Conservation (phyloP, 495 filamentous ascomycete genomes). For the Cairneyella variabilis region DNA sequence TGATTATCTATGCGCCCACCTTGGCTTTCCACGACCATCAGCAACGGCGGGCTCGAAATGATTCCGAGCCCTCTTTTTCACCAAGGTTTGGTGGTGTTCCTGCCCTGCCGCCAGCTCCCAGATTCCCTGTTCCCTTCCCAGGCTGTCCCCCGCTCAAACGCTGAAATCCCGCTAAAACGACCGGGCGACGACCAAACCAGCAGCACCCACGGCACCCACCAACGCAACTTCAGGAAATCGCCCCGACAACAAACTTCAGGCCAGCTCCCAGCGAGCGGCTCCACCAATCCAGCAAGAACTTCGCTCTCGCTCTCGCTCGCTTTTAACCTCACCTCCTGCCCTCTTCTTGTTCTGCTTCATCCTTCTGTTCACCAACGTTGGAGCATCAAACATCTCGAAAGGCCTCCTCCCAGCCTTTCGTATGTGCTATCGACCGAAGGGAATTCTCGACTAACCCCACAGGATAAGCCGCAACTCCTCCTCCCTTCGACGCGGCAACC, state of each 20-base stretch:
- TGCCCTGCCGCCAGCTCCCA: not conserved
- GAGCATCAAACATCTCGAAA: constrained; percentile 15
- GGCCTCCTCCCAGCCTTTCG: constrained; percentile 22
- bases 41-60: not conserved
- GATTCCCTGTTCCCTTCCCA: too few relatives aligned
- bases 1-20: not conserved
- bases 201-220: not conserved
- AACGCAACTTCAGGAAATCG: constrained; percentile 9
- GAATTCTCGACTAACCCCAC: constrained; percentile 7
- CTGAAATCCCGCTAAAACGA: not conserved
- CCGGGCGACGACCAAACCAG: not conserved
- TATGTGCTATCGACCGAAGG: constrained; percentile 10
- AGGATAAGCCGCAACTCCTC: constrained; percentile 1
- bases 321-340: constrained; percentile 12
- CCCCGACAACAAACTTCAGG: constrained; percentile 14
- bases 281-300: too few relatives aligned
- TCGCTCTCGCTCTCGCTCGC: too few relatives aligned
- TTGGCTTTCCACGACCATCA: not conserved
- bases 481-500: not conserved
- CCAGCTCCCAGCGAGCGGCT: not conserved
- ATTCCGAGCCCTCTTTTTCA: not conserved
- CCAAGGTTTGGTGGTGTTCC: not conserved
- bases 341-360: constrained; percentile 3
- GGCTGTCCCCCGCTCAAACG: not conserved
- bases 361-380: constrained; percentile 7